Evolutionary conservation across 2,329 filamentous ascomycete genomes (phyloP), one percentile per base, ranked within the genome.

Genomic region (Penicillium sp.): DNA sequence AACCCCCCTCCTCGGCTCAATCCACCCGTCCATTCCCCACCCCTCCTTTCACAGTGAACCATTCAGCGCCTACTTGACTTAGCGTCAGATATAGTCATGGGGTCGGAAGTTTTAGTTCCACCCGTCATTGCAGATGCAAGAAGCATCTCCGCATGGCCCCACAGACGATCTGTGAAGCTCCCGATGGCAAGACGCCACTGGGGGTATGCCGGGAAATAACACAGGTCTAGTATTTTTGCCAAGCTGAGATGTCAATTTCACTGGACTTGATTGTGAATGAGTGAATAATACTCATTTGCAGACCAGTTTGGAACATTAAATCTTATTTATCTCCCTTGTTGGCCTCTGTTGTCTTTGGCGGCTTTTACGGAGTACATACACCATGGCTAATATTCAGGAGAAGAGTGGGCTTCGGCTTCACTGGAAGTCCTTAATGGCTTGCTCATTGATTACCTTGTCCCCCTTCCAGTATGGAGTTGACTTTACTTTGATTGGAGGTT

Each of bases 381-480:
- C 16, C n/a, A 58, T 56, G 56, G 34, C 24, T 9, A 49, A 46
- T 29, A 26, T 44, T 24, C 43, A 54, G 19, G 23, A 43, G 23
- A 56, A 57, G 19, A 61, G 43, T 55, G 60, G 58, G 21, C 42
- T 63, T 23, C 49, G 53, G 23, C 16, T 55, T 18, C 54, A 64
- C 53, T 65, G 61, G 62, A 64, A 64, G 54, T 59, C 59, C 14
- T 31, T 65, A 28, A 52, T 52, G n/a, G 62, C 61, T 31, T 65
- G 62, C 43, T 66, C 61, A 7, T 48, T 69, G 52, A 57, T 70
- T n/a, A 67, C 66, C n/a, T 67, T 70, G 66, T 68, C 64, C 5
- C 66, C 65, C 13, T 69, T 69, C 33, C 66, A 69, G 50, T 68
- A 69, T 61, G 66, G 67, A 4, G 52, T 68, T 16, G 66, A 70